Evolutionary conservation across 2,329 filamentous ascomycete genomes (phyloP), one percentile per base, ranked within the genome.

Genomic region (Geosmithia flava): DNA sequence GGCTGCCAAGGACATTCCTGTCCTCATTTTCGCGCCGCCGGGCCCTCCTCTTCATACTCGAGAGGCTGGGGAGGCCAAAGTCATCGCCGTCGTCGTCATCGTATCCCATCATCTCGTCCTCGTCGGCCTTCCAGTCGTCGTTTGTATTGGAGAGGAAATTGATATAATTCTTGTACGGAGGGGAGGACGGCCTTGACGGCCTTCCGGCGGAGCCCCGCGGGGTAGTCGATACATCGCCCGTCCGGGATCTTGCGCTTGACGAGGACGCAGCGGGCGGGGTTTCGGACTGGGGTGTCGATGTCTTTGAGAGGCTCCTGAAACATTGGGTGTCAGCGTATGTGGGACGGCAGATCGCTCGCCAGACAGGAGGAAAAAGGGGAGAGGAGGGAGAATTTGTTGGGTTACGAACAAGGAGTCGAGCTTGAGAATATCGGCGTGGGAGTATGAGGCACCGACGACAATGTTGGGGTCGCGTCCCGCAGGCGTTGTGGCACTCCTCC

Each of bases 391-490:
- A 8, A 27, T 27, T 27, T 27, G 23, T 27, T 27, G 23, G 23
- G 23, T 27, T 8, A 65, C 76, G 55, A 76, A 93, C 87, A 91
- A 58, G 27, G 81, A 79, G 59, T 88, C 87, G 59, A 91, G 85
- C 66, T 91, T 95, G 57, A 96, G 75, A 61, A 95, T 87, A 68
- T 97, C 90, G 27, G 91, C 87, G 66, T 98, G 93, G 15, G 93
- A 97, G 63, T 98, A 98, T 44, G 90, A 85, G 49, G 93, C 93
- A 56, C 93, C 93, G 51, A 97, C 85, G 37, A 98, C 86, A 52
- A 91, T 78, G 58, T 73, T 80, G 46, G 81, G 69, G 56, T 85
- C 82, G 61, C 77, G 75, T 47, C 69, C 62, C 19, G 54, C 54
- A 42, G 64, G 58, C 20, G 60, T 57, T 46, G 62, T 63, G 20